Evolutionary conservation across 23 red algal genomes (phyloP).

Genomic region (Cyanidioschyzon merolae): DNA sequence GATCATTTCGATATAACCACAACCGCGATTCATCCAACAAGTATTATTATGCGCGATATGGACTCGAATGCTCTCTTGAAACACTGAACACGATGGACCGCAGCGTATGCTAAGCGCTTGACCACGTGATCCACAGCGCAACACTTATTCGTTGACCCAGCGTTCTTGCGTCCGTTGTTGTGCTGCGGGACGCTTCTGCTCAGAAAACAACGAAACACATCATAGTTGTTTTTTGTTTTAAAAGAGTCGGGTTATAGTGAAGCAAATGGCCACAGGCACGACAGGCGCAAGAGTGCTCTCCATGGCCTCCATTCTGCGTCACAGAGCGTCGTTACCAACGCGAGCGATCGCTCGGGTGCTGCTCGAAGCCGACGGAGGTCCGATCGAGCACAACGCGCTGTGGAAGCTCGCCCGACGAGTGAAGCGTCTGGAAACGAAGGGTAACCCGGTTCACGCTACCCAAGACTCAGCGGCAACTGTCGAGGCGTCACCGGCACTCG

Average conservation of each 20-base stretch:
- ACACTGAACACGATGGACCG: no score
- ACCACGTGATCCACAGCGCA: no score
- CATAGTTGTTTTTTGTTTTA: no score
- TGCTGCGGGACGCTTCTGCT: no score
- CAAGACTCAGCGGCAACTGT: background rate
- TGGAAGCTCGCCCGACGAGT: background rate
- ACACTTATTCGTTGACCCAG: no score
- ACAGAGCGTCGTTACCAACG: background rate
- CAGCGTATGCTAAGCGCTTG: no score
- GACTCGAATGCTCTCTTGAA: no score
- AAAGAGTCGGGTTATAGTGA: background rate
- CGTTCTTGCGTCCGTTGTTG: no score
- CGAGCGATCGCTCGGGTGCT: slow-evolving; percentile 4
- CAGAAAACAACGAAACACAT: no score
- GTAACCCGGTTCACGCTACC: background rate
- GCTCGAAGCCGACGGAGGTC: background rate
- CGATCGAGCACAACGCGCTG: slow-evolving; percentile 1
- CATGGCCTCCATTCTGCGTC: background rate
- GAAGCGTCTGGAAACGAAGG: background rate
- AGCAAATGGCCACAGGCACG: background rate
- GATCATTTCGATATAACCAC: no score
- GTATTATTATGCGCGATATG: no score
- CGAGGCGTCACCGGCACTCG: background rate
- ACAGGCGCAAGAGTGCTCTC: background rate
- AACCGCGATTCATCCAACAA: no score